These are phyloP conservation scores for Dacryopinax spathularia DNA, from an alignment of 768 basidiomycete genomes.

Conservation along the genomic window DNA sequence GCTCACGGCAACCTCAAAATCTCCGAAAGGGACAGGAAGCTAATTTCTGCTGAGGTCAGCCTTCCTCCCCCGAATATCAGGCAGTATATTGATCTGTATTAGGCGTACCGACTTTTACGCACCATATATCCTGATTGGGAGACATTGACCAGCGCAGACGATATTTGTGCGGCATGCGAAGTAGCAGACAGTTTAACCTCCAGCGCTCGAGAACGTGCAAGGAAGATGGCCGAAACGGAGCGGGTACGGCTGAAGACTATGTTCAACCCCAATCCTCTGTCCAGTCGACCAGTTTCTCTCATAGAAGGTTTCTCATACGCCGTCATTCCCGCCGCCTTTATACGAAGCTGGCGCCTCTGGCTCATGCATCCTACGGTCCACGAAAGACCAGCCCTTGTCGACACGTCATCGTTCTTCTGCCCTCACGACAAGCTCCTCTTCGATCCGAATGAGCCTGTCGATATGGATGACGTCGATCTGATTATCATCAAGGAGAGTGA, in stretches of 20 bases:
- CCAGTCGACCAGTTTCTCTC: conserved; percentile 30
- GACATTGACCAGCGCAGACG: conserved; percentile 36
- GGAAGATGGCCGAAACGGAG: conserved; percentile 60
- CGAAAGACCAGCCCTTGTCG: conserved; percentile 44
- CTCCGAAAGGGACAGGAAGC: conserved; percentile 40
- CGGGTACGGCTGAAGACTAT: conserved; percentile 18
- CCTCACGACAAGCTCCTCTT: conserved; percentile 47
- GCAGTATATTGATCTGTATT: not conserved
- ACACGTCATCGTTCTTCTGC: conserved; percentile 53
- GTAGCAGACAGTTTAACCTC: conserved; percentile 38
- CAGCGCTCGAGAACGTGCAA: conserved; percentile 47
- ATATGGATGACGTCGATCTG: not conserved
- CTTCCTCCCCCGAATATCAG: not conserved
- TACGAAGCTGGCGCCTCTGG: conserved; percentile 60
- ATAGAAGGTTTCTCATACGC: conserved; percentile 41
- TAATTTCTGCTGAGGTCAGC: conserved; percentile 46
- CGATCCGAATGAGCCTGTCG: conserved; percentile 39
- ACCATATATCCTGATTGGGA: conserved; percentile 52
- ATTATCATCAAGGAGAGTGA: conserved; percentile 43
- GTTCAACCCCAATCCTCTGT: conserved; percentile 31
- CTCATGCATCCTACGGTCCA: conserved; percentile 39
- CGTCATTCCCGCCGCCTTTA: conserved; percentile 46
- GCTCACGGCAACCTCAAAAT: conserved; percentile 52
- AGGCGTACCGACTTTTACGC: conserved; percentile 47
- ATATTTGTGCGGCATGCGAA: conserved; percentile 52